A percentile compares a stretch with the other conserved stretches of the same genome.
Conservation (phyloP, 179 eudicot species). For the Gypsophila paniculata region DNA sequence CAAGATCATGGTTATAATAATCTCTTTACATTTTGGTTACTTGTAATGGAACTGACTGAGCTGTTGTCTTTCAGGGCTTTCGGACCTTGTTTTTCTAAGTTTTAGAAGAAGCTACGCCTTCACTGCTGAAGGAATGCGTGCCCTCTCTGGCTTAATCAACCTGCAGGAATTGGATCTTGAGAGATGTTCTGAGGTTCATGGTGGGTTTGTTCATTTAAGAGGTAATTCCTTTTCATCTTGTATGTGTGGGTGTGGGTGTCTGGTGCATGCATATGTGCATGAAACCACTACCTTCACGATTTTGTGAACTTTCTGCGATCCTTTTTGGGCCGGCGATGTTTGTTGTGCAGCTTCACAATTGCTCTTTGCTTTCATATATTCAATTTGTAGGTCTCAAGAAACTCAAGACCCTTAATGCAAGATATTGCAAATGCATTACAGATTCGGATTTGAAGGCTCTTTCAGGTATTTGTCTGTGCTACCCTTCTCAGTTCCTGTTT, state of each 20-base stretch:
- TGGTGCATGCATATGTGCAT: not conserved
- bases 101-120: conserved; percentile 60
- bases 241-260: not conserved
- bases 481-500: not conserved
- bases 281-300: not conserved
- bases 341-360: not conserved
- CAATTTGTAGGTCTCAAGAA: conserved; percentile 54
- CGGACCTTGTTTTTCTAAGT: conserved; percentile 66
- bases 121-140: conserved; percentile 73
- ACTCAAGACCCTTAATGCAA: conserved; percentile 68
- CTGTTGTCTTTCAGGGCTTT: conserved; percentile 49
- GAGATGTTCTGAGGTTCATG: conserved; percentile 79
- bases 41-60: conserved; percentile 1
- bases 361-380: not conserved
- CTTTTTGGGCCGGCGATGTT: not conserved
- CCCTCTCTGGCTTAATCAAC: conserved; percentile 56
- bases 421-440: conserved; percentile 82
- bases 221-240: conserved; percentile 36
- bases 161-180: conserved; percentile 78
- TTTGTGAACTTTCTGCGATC: not conserved
- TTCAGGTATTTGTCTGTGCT: conserved; percentile 48
- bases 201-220: conserved; percentile 84
- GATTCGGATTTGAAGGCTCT: conserved; percentile 86
- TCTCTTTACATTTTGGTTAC: not conserved
- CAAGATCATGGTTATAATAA: not conserved